Conservation (phyloP, 139 green algal genomes). For the Parachlorella kessleri region DNA sequence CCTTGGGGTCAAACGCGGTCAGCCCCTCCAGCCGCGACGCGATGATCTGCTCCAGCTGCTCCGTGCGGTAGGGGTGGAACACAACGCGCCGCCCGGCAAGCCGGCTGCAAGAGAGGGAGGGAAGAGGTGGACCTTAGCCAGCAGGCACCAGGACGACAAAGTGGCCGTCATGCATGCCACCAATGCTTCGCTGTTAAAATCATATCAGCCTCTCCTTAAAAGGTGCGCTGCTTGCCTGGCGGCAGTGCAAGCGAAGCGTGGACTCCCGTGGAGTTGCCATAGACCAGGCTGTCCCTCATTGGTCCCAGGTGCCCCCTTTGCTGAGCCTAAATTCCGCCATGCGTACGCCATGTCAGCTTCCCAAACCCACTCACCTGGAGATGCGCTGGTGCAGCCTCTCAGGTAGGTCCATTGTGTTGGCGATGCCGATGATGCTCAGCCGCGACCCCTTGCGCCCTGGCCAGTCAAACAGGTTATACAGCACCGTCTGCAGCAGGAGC, state of each 20-base stretch:
- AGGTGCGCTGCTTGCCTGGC: too few relatives aligned
- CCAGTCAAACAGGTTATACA: slow-evolving; percentile 99
- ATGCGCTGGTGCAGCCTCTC: slow-evolving; percentile 93
- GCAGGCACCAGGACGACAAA: too few relatives aligned
- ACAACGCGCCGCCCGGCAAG: slow-evolving; percentile 67
- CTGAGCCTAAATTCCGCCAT: too few relatives aligned
- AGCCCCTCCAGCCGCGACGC: slow-evolving; percentile 58
- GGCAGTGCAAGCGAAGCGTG: too few relatives aligned
- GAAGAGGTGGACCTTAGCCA: too few relatives aligned
- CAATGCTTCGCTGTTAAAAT: too few relatives aligned
- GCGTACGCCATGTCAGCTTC: too few relatives aligned
- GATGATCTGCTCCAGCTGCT: slow-evolving; percentile 82
- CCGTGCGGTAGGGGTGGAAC: slow-evolving; percentile 80
- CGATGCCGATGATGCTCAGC: slow-evolving; percentile 92
- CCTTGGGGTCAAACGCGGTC: slow-evolving; percentile 44
- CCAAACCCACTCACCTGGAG: slow-evolving; percentile 41
- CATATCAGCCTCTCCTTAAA: too few relatives aligned
- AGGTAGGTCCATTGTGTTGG: slow-evolving; percentile 98
- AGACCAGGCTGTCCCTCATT: too few relatives aligned
- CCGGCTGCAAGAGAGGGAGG: slow-evolving; percentile 33
- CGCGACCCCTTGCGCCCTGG: slow-evolving; percentile 58
- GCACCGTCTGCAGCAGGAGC: slow-evolving; percentile 69
- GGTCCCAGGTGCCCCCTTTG: too few relatives aligned
- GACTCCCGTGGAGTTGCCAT: too few relatives aligned
- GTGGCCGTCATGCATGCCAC: too few relatives aligned